Conservation (phyloP, 2,329 filamentous ascomycete genomes). For the Teratosphaeria epicoccoides region DNA sequence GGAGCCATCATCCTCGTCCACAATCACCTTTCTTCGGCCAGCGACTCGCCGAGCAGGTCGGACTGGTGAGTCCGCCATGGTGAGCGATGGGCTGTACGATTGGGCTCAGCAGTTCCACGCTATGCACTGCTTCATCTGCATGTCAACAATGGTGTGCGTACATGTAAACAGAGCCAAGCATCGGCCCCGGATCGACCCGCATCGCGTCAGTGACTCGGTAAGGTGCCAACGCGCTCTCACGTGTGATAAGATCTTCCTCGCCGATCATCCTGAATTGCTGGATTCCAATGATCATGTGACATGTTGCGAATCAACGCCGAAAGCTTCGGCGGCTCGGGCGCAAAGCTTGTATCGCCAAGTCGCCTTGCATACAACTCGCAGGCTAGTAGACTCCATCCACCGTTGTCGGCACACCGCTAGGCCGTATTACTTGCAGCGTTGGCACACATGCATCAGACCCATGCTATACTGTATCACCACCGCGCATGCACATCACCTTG, state of each 20-base stretch:
- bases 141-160: background rate
- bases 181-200: background rate
- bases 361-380: background rate
- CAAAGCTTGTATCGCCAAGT: background rate
- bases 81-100: background rate
- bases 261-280: background rate
- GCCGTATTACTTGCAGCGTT: no score
- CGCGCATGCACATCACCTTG: no score
- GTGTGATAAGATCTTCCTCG: background rate
- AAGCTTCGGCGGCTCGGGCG: background rate
- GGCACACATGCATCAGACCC: no score
- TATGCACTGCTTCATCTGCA: background rate
- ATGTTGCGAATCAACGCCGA: background rate
- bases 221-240: background rate
- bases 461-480: no score
- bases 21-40: conserved; percentile 58
- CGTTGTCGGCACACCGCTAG: no score
- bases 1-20: conserved; percentile 61
- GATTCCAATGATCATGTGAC: background rate
- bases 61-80: conserved; percentile 26
- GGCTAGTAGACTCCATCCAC: no score
- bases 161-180: background rate
- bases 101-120: background rate
- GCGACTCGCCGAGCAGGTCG: conserved; percentile 51
- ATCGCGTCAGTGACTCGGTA: no score